Evolutionary conservation across 2,329 filamentous ascomycete genomes (phyloP), one percentile per base, ranked within the genome.

Genomic region (Fonsecaea nubica): DNA sequence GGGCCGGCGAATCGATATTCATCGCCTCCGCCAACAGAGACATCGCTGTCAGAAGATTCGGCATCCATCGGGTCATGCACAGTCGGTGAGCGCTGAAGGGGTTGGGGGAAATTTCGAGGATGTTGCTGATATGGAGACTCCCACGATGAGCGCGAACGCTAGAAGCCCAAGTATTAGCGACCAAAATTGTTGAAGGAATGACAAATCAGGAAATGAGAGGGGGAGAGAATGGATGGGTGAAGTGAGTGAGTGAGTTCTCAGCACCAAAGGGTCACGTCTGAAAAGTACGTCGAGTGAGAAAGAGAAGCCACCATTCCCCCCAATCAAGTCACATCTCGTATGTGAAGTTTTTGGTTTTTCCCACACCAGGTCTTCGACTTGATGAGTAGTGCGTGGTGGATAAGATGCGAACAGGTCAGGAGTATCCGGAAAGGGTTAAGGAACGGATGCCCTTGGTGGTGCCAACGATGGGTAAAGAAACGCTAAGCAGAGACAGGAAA

Each of bases 1-100:
- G 64, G 65, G 55, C 66, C 64, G 30, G 64, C 60, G 18, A 65
- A 63, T 25, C 63, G 58, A 58, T 67, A 66, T 21, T 69, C 61
- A 38, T 69, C 68, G 9, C 64, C 64, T 9, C 66, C 63, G 4
- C 59, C 64, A 18, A 66, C 63, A 10, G 71, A 72, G 45, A 72
- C 65, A 67, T 73, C 71, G 62, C 71, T 73, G 56, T 66, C 69
- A 6, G 69, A 70, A 45, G 66, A 69, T 35, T 73, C 71, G 10
- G 71, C 69, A 10, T 73, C 70, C 67, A 73, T 69, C 9, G 64
- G 32, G 59, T 69, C 64, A 18, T 42, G 54, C 35, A 56, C 33
- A 12, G 61, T 32, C 7, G 66, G 52, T 32, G 68, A 50, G 42
- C 62, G 64, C 25, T 64, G 52, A n/a, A 45, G 59, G 8, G 58